Percentiles rank a stretch among this genome's conserved stretches.
These are phyloP conservation scores for Hypoxylon sp. DNA, from an alignment of 2,329 filamentous ascomycete species.

Conservation along the genomic window DNA sequence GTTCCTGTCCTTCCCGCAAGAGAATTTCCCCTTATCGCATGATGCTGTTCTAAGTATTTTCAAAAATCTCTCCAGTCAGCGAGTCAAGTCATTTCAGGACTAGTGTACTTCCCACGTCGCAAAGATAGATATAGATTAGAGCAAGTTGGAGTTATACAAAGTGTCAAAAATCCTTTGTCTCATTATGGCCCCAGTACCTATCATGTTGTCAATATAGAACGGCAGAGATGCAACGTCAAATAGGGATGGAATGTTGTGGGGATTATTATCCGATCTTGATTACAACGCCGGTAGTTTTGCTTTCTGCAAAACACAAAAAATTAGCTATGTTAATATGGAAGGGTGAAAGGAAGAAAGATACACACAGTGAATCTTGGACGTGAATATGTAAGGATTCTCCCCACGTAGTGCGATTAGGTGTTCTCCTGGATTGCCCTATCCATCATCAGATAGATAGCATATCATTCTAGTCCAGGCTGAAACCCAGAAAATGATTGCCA, in stretches of 20 bases:
- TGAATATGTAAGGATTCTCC: neutral
- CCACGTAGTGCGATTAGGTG: neutral
- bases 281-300: neutral
- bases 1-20: slow-evolving; percentile 5
- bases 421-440: neutral
- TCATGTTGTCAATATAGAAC: slow-evolving; percentile 1
- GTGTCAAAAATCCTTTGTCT: neutral
- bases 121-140: neutral
- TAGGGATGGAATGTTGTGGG: neutral
- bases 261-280: neutral
- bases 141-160: slow-evolving; percentile 1
- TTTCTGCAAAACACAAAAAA: neutral
- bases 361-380: neutral
- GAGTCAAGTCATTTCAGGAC: neutral
- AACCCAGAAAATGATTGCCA: neutral
- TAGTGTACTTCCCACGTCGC: neutral
- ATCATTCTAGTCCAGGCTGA: slow-evolving; percentile 1
- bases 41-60: neutral
- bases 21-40: neutral
- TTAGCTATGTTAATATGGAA: neutral
- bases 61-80: neutral
- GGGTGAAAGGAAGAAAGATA: neutral
- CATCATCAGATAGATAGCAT: neutral
- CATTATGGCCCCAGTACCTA: neutral
- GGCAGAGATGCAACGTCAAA: neutral